A percentile compares a stretch with the other conserved stretches of the same genome.
These are phyloP conservation scores for Arctium lappa DNA, from an alignment of 129 eudicot genomes.

Conservation along the genomic window DNA sequence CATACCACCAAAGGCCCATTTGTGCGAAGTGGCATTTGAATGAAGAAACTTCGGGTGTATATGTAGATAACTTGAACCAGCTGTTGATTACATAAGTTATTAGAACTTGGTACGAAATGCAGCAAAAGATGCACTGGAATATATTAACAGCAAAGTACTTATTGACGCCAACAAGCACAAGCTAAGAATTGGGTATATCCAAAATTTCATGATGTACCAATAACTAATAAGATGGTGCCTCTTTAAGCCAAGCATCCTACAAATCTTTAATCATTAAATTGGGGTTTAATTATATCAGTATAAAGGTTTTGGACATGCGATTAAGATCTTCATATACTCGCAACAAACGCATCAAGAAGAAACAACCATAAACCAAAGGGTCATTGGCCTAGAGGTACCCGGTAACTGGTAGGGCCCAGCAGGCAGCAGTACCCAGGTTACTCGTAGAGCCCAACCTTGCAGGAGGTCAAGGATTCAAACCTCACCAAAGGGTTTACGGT, in stretches of 20 bases:
- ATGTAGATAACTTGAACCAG: constrained; percentile 51
- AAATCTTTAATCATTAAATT: not conserved
- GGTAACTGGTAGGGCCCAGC: not conserved
- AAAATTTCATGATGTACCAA: not conserved
- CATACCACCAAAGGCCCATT: constrained; percentile 98
- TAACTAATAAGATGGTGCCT: constrained; percentile 6
- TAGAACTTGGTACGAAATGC: constrained; percentile 16
- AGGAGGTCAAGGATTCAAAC: not conserved
- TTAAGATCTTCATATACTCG: not conserved
- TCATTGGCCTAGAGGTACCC: not conserved
- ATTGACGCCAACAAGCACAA: not conserved
- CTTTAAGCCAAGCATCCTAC: constrained; percentile 8
- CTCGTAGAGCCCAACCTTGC: not conserved
- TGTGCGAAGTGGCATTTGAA: constrained; percentile 94
- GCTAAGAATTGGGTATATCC: not conserved
- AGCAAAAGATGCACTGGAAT: not conserved
- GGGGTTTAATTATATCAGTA: not conserved
- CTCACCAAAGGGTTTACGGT: too few species aligned
- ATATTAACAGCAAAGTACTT: not conserved
- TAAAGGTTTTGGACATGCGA: not conserved
- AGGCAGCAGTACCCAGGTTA: not conserved
- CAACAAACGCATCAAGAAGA: not conserved
- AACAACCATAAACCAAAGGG: not conserved
- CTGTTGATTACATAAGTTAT: constrained; percentile 40
- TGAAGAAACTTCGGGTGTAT: constrained; percentile 93